Conservation (phyloP, 176 grass and related monocot genomes). For the Eragrostis curvula region DNA sequence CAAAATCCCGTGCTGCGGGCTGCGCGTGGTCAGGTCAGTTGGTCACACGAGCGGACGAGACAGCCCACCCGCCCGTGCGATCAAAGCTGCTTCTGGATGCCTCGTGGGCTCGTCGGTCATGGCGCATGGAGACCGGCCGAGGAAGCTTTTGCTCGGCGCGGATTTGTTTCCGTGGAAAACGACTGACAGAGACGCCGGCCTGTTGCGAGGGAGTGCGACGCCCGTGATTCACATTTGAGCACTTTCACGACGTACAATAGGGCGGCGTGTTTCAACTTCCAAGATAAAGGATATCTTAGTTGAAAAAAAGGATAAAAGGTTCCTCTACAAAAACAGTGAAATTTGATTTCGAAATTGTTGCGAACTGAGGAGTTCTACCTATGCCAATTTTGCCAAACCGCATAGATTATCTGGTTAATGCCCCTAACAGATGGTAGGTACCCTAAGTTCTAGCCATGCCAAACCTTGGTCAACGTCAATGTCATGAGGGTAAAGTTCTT, state of each 20-base stretch:
- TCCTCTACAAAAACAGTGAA: too few relatives aligned
- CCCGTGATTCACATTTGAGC: constrained; percentile 30
- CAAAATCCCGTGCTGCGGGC: constrained; percentile 36
- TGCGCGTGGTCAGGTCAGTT: neutral
- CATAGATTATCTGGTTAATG: neutral
- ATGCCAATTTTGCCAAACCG: neutral
- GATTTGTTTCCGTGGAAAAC: constrained; percentile 1
- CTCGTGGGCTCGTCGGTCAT: constrained; percentile 13
- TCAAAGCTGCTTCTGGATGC: neutral
- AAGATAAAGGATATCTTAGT: neutral
- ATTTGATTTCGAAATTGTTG: neutral
- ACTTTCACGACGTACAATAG: neutral
- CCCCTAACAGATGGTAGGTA: neutral
- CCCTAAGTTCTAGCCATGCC: neutral
- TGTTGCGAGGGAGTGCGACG: neutral
- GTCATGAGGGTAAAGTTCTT: neutral
- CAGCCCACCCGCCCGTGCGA: neutral
- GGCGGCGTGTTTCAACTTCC: neutral
- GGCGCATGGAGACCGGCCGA: constrained; percentile 32
- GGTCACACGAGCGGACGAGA: neutral
- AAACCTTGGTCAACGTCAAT: neutral
- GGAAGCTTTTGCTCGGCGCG: constrained; percentile 2
- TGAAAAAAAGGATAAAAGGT: neutral
- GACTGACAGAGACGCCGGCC: constrained; percentile 29
- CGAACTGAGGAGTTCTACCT: too few relatives aligned